A percentile compares a stretch with the other conserved stretches of the same genome.
Conservation (phyloP, 2,329 filamentous ascomycete species). For the Proliferodiscus dingleyae region DNA sequence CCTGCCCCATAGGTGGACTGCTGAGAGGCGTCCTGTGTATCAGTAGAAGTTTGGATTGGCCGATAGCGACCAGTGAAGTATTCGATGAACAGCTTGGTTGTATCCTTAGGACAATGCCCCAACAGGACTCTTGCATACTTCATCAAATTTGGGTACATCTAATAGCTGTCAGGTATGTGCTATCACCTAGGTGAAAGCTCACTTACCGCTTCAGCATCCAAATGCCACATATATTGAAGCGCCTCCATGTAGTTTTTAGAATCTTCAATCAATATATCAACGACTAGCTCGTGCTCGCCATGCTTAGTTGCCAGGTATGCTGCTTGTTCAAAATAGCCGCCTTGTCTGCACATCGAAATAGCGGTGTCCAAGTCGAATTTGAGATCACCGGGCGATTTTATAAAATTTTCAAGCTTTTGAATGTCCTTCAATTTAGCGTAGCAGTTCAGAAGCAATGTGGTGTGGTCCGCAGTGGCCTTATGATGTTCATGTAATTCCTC, state of each 20-base stretch:
- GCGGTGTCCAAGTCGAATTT: slow-evolving; percentile 97
- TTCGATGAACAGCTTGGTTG: slow-evolving; percentile 84
- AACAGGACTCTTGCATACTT: slow-evolving; percentile 91
- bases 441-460: slow-evolving; percentile 89
- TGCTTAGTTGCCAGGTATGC: slow-evolving; percentile 94
- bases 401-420: slow-evolving; percentile 91
- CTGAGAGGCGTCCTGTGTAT: slow-evolving; percentile 17
- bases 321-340: slow-evolving; percentile 93
- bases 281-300: slow-evolving; percentile 86
- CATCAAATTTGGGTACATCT: slow-evolving; percentile 86
- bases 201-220: slow-evolving; percentile 72
- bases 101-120: slow-evolving; percentile 75
- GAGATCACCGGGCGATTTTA: slow-evolving; percentile 88
- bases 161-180: slow-evolving; percentile 7
- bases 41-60: slow-evolving; percentile 58
- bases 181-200: neutral
- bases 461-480: slow-evolving; percentile 91
- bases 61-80: slow-evolving; percentile 87
- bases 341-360: slow-evolving; percentile 95
- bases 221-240: slow-evolving; percentile 82
- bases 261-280: slow-evolving; percentile 94
- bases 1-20: slow-evolving; percentile 33
- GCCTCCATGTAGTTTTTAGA: slow-evolving; percentile 87
- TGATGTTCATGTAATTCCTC: slow-evolving; percentile 94
- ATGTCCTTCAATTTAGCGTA: slow-evolving; percentile 98